These are phyloP conservation scores for Blumeria graminis DNA, from an alignment of 2,329 filamentous ascomycete species.

Conservation along the genomic window DNA sequence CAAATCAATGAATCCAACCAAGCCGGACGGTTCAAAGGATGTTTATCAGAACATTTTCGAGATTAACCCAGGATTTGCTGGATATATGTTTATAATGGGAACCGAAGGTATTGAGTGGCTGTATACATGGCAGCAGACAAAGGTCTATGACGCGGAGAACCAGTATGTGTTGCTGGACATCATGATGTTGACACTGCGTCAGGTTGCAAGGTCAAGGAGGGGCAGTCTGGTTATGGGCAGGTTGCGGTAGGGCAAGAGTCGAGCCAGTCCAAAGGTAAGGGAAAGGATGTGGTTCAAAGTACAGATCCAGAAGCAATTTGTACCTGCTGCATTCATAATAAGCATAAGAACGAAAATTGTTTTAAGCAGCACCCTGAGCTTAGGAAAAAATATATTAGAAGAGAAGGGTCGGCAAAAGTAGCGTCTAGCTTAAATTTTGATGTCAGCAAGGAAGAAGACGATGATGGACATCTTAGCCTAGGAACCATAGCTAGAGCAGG, in stretches of 20 bases:
- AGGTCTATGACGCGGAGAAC: background rate
- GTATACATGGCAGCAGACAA: background rate
- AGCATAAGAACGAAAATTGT: background rate
- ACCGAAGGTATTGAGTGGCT: background rate
- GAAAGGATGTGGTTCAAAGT: background rate
- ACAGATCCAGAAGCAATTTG: background rate
- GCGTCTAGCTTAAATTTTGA: background rate
- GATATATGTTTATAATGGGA: background rate
- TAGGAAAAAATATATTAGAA: background rate
- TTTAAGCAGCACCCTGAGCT: background rate
- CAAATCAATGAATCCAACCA: background rate
- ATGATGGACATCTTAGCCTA: background rate
- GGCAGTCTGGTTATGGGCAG: background rate
- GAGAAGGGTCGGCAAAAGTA: background rate
- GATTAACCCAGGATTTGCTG: background rate
- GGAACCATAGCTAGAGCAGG: background rate
- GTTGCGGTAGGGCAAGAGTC: background rate
- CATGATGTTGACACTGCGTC: background rate
- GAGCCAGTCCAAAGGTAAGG: background rate
- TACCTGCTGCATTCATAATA: background rate
- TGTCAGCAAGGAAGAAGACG: background rate
- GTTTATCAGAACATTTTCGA: background rate
- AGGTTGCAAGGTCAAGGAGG: background rate
- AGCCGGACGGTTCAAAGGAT: background rate
- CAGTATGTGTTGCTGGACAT: background rate